phyloP scores from a whole-genome alignment of 1,284 basidiomycete species.

The Puccinia hordei region DNA sequence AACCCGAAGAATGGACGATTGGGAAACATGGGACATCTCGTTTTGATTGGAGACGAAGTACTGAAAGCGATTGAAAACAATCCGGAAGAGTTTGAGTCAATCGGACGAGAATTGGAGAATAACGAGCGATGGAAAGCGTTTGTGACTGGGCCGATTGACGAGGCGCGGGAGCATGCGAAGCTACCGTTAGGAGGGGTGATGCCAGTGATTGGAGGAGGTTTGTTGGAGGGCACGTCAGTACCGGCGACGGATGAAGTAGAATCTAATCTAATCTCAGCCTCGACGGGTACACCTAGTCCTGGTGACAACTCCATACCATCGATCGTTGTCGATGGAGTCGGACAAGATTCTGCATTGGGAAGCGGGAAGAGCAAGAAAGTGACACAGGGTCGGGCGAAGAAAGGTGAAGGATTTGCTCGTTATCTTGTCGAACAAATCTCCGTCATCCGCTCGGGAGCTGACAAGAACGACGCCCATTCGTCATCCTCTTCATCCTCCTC shows the following conservation, averaged over 20 bases:
- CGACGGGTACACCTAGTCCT: not conserved
- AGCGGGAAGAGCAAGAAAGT: slow-evolving; percentile 63
- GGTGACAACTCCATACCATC: not conserved
- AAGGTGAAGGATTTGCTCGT: slow-evolving; percentile 67
- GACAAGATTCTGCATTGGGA: slow-evolving; percentile 56
- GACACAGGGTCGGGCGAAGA: slow-evolving; percentile 18
- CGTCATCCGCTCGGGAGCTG: slow-evolving; percentile 61
- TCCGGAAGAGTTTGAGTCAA: slow-evolving; percentile 73
- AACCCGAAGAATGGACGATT: slow-evolving; percentile 70
- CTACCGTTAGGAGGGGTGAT: slow-evolving; percentile 74
- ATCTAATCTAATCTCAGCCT: slow-evolving; percentile 25
- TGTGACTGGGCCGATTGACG: slow-evolving; percentile 75
- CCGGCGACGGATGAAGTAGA: slow-evolving; percentile 57
- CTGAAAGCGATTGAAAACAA: slow-evolving; percentile 81
- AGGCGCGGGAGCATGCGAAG: slow-evolving; percentile 80
- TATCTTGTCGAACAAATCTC: slow-evolving; percentile 72
- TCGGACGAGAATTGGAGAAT: slow-evolving; percentile 70
- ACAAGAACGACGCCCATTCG: slow-evolving; percentile 53
- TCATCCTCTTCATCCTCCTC: slow-evolving; percentile 45
- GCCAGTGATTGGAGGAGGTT: slow-evolving; percentile 4
- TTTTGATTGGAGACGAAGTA: slow-evolving; percentile 87
- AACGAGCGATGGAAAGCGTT: slow-evolving; percentile 84
- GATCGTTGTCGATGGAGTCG: slow-evolving; percentile 62
- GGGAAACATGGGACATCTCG: slow-evolving; percentile 96
- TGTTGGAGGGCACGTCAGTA: not conserved